Conservation (phyloP, 805 yeast genomes). For the Pichia thaimueangensis region DNA sequence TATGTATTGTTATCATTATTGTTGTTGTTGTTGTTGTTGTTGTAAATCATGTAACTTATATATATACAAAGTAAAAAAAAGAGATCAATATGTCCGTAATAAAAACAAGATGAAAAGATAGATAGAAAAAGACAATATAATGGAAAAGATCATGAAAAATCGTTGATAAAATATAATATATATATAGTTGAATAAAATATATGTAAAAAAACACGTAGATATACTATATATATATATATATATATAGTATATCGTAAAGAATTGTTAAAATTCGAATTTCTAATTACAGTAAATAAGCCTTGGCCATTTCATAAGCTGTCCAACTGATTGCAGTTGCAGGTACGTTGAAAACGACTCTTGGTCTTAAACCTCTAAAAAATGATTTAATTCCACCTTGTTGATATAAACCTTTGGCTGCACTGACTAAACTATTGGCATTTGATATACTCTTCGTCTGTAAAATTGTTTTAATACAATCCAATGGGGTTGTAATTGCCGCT, state of each 20-base stretch:
- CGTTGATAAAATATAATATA: background rate
- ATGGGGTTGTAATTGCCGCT: slow-evolving; percentile 90
- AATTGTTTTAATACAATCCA: slow-evolving; percentile 89
- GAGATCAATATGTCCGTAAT: too few species aligned
- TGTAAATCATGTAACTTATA: too few species aligned
- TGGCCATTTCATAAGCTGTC: slow-evolving; percentile 98
- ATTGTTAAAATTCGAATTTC: background rate
- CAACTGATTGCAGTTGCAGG: slow-evolving; percentile 96
- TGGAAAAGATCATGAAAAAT: background rate
- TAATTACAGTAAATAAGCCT: slow-evolving; percentile 46
- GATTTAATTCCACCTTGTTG: slow-evolving; percentile 55
- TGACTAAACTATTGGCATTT: slow-evolving; percentile 56
- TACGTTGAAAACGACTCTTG: slow-evolving; percentile 86
- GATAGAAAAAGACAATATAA: background rate
- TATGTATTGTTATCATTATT: too few species aligned
- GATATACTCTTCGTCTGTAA: slow-evolving; percentile 73
- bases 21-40: too few species aligned
- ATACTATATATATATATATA: too few species aligned
- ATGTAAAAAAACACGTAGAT: too few species aligned
- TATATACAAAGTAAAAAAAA: too few species aligned
- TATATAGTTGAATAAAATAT: too few species aligned
- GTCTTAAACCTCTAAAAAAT: slow-evolving; percentile 79
- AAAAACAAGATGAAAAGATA: too few species aligned
- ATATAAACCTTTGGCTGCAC: slow-evolving; percentile 67
- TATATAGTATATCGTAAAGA: too few species aligned